Base-by-base conservation (phyloP, 305 asterid species). In the Solanum chacoense region DNA sequence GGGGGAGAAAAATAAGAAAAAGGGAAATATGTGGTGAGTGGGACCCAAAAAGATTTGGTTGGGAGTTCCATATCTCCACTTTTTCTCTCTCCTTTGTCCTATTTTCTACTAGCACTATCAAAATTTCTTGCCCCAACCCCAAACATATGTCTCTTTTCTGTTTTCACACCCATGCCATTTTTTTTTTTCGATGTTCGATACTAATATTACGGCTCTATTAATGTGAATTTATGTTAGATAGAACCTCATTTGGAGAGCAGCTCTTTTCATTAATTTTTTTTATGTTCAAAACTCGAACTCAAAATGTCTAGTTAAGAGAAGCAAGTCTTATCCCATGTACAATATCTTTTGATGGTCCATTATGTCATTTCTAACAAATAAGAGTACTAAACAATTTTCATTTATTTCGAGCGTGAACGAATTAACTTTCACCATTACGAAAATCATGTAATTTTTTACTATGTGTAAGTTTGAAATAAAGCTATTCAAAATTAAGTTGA, bases 1-100 rank as follows among this genome's bases (percentile, higher is more conserved):
- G 86, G 86, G 86, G 86, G 86, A 29, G 83, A 76, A 88, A 89
- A 81, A 76, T 55, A 59, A 55, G 34, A 6, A 40, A 50, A 7
- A 7, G 11, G 32, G 8, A 45, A 20, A 73, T 87, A 88, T 90
- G 89, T 65, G 65, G 38, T 80, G 74, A 80, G 88, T 91, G 94
- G 87, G 73, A 34, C 94, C 95, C 94, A 76, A 9, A 80, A 94
- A 93, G 94, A 92, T 94, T 93, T 93, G 85, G 35, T 88, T 91
- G 89, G 89, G 89, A 71, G 84, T 85, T 91, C 87, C 90, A 87
- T 90, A 94, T 94, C 95, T 91, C 34, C 88, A 87, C 92, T 50
- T 90, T 75, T 90, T 74, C 87, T 90, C 92, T 86, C 83, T 89
- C 89, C 88, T 85, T 76, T 63, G 89, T 87, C 29, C 12, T 10